Base-by-base conservation (phyloP, 768 basidiomycete genomes). In the Trametes cubensis region DNA sequence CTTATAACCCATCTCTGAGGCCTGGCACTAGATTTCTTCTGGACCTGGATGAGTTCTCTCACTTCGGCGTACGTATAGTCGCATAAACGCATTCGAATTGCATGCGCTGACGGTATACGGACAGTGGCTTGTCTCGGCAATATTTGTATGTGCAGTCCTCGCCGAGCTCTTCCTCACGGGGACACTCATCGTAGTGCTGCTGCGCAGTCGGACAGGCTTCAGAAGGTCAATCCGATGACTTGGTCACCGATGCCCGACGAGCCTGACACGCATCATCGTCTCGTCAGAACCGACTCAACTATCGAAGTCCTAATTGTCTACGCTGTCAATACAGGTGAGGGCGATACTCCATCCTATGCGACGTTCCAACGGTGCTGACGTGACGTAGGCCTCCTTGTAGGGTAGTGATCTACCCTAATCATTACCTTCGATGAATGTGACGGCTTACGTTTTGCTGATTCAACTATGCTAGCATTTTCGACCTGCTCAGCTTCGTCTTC, bases 281-380 rank as follows among this genome's bases (percentile, higher is more conserved):
- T 10, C 17, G 53, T 3, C 44, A 55, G 54, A 20, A 46, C 54
- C 28, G 28, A 55, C 15, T 45, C 54, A 1, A 17, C 46, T 5
- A 34, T 55, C n/a, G 54, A 55, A n/a, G 38, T 46, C 11, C 28
- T 55, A 1, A 55, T 55, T 18, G 23, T 55, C 17, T 55, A 55
- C 11, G 30, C 54, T 11, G 34, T 55, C 26, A 55, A 55, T 15
- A 55, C 54, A 4, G 54, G 54, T 55, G 18, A 13, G 54, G 34
- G 11, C 34, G 18, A 18, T n/a, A 2, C 1, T 3, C 26, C 14
- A 10, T 10, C 13, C n/a, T n/a, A n/a, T n/a, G n/a, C n/a, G n/a
- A n/a, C n/a, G n/a, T n/a, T n/a, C n/a, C n/a, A n/a, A n/a, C n/a
- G n/a, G n/a, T 30, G 28, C 28, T 30, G 28, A 30, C 28, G 8